Evolutionary conservation across 495 filamentous ascomycete genomes (phyloP).

Genomic region (Neurospora pannonica): DNA sequence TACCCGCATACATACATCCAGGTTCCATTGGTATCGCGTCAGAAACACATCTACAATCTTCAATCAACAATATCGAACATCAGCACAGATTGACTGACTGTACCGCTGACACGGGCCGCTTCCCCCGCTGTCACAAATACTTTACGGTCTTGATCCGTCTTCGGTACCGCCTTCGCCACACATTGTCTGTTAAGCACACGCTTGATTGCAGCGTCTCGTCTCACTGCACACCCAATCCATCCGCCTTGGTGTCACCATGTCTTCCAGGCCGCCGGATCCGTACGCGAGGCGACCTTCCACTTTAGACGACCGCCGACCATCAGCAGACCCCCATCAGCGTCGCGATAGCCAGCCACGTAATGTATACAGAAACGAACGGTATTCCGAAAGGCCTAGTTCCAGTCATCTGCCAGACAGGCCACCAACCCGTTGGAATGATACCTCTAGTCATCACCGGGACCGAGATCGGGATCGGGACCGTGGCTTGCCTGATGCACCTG

Average conservation of each 20-base stretch:
- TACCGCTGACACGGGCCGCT: neutral
- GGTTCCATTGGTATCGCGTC: neutral
- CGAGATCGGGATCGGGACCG: neutral
- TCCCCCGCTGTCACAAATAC: neutral
- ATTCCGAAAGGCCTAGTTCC: neutral
- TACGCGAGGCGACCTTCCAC: conserved; percentile 13
- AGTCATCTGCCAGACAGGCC: neutral
- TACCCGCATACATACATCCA: neutral
- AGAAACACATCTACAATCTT: neutral
- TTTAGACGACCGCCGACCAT: conserved; percentile 9
- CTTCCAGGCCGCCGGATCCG: conserved; percentile 9
- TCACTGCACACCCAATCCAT: neutral
- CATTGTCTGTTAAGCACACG: neutral
- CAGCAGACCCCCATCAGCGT: conserved; percentile 6
- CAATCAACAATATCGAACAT: neutral
- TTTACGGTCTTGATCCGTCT: neutral
- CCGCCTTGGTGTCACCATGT: conserved; percentile 9
- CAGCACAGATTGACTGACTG: neutral
- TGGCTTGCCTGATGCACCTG: neutral
- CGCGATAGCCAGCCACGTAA: conserved; percentile 4
- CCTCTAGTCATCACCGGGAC: neutral
- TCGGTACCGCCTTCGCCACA: neutral
- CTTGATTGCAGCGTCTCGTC: neutral
- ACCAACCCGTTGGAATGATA: neutral
- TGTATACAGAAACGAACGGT: conserved; percentile 2